Evolutionary conservation across 495 filamentous ascomycete genomes (phyloP).

Genomic region (Neurospora intermedia): DNA sequence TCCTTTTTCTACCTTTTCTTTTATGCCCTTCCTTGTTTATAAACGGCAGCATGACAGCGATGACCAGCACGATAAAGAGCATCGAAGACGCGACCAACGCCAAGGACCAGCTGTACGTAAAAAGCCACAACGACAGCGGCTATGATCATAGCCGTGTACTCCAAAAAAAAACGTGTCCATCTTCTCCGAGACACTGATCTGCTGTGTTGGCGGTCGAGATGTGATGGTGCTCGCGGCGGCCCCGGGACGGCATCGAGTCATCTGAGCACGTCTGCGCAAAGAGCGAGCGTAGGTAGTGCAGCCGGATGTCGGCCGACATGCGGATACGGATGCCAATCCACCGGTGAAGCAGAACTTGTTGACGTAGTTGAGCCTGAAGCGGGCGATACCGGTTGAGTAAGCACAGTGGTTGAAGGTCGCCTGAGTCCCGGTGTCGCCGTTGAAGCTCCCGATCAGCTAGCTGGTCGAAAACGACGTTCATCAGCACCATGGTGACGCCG

Average conservation of each 20-base stretch:
- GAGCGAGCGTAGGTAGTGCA: slow-evolving; percentile 40
- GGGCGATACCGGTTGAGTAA: slow-evolving; percentile 26
- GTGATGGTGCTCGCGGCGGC: slow-evolving; percentile 48
- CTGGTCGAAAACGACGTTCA: slow-evolving; percentile 28
- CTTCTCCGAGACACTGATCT: slow-evolving; percentile 53
- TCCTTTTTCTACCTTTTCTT: slow-evolving; percentile 4
- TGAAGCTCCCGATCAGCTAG: slow-evolving; percentile 25
- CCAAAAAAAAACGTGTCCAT: slow-evolving; percentile 47
- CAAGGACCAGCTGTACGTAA: slow-evolving; percentile 46
- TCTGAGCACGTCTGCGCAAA: slow-evolving; percentile 45
- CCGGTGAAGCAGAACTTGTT: slow-evolving; percentile 39
- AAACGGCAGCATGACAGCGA: slow-evolving; percentile 47
- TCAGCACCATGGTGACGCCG: slow-evolving; percentile 25
- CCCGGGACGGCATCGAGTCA: slow-evolving; percentile 45
- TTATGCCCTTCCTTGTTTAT: slow-evolving; percentile 42
- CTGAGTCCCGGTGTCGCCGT: not conserved
- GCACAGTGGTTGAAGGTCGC: slow-evolving; percentile 8
- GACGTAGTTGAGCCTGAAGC: slow-evolving; percentile 35
- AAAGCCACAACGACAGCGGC: slow-evolving; percentile 51
- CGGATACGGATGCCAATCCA: slow-evolving; percentile 41
- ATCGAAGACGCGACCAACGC: slow-evolving; percentile 46
- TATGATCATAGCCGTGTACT: slow-evolving; percentile 45
- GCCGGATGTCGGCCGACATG: slow-evolving; percentile 41
- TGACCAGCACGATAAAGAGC: slow-evolving; percentile 43
- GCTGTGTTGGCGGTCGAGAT: slow-evolving; percentile 46